phyloP scores from a whole-genome alignment of 2,329 filamentous ascomycete species.

The Fusarium sp. region DNA sequence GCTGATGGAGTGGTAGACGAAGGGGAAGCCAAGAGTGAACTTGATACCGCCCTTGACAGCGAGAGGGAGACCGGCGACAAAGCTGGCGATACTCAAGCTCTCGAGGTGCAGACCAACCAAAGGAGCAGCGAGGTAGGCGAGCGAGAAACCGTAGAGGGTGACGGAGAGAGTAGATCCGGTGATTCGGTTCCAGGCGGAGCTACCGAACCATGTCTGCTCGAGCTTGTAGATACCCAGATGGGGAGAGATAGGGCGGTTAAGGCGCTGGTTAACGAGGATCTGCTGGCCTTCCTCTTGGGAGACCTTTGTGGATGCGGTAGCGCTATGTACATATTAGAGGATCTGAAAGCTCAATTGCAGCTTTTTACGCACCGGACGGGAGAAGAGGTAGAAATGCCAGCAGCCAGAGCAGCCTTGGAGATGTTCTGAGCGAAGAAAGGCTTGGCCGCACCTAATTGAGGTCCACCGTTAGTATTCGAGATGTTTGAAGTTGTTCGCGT shows the following conservation, averaged over 20 bases:
- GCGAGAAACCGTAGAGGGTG: slow-evolving; percentile 82
- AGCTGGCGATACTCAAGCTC: slow-evolving; percentile 70
- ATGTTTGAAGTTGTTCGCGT: slow-evolving; percentile 37
- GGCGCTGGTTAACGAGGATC: slow-evolving; percentile 85
- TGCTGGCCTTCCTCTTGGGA: slow-evolving; percentile 66
- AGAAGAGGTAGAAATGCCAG: slow-evolving; percentile 60
- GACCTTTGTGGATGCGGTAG: slow-evolving; percentile 67
- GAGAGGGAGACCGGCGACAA: slow-evolving; percentile 71
- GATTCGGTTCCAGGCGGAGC: slow-evolving; percentile 81
- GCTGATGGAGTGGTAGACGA: slow-evolving; percentile 69
- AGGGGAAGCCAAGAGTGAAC: slow-evolving; percentile 70
- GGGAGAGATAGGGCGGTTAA: slow-evolving; percentile 83
- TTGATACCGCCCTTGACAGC: slow-evolving; percentile 70
- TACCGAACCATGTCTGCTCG: slow-evolving; percentile 86
- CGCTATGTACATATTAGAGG: slow-evolving; percentile 28
- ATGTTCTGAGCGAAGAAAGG: slow-evolving; percentile 64
- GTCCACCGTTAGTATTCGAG: slow-evolving; percentile 16
- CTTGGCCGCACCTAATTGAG: slow-evolving; percentile 56
- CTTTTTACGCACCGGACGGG: slow-evolving; percentile 57
- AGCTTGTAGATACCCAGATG: slow-evolving; percentile 89
- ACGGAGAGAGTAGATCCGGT: slow-evolving; percentile 82
- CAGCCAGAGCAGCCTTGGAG: slow-evolving; percentile 61
- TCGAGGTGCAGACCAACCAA: slow-evolving; percentile 75
- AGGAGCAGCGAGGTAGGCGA: slow-evolving; percentile 85
- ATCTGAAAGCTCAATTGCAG: neutral